These are phyloP conservation scores for Nepenthes gracilis DNA, from an alignment of 148 eudicot species.

Conservation along the genomic window DNA sequence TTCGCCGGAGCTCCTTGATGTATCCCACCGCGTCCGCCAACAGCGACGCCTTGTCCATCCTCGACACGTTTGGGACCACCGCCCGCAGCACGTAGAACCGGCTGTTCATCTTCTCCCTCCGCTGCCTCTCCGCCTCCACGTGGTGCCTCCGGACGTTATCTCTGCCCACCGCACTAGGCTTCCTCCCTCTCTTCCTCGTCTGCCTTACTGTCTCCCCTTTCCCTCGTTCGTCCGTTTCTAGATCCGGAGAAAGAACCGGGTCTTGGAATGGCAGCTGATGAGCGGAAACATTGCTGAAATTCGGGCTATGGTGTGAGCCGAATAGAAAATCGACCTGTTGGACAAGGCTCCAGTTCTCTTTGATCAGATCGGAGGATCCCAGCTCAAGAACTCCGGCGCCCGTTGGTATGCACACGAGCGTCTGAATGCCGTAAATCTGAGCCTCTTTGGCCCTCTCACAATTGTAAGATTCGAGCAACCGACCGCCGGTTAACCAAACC, in stretches of 20 bases:
- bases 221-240: background rate
- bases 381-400: conserved; percentile 56
- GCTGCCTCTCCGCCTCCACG: conserved; percentile 85
- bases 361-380: conserved; percentile 35
- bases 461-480: conserved; percentile 26
- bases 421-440: conserved; percentile 48
- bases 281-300: background rate
- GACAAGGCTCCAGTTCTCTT: conserved; percentile 45
- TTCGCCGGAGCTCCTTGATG: conserved; percentile 48
- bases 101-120: conserved; percentile 84
- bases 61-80: conserved; percentile 73
- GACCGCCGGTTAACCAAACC: conserved; percentile 51
- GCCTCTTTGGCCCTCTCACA: conserved; percentile 79
- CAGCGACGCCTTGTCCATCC: conserved; percentile 90
- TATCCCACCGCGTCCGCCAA: conserved; percentile 69
- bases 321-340: conserved; percentile 38
- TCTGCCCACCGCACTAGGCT: conserved; percentile 20
- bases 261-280: background rate
- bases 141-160: conserved; percentile 21
- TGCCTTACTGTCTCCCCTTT: background rate
- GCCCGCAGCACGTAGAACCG: conserved; percentile 81
- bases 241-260: background rate
- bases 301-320: conserved; percentile 6
- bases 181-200: conserved; percentile 38
- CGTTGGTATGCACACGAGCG: conserved; percentile 52